Evolutionary conservation across 305 asterid species (phyloP).

Genomic region (Stenogyne calaminthoides): DNA sequence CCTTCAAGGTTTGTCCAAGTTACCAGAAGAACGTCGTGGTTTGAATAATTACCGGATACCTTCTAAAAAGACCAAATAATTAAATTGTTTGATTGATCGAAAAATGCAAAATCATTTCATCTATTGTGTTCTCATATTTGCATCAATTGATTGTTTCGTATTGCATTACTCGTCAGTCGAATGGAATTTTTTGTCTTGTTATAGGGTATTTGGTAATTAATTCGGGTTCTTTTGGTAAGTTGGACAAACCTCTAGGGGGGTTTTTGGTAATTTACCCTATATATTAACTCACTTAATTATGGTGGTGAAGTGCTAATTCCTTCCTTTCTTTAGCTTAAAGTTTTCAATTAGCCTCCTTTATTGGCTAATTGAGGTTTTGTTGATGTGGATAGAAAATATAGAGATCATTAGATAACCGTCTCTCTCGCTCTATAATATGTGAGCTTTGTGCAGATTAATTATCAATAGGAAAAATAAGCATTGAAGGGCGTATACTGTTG

Average conservation of each 20-base stretch:
- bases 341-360: not conserved
- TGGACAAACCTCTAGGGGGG: not conserved
- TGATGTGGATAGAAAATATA: conserved; percentile 1
- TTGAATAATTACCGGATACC: not conserved
- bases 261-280: not conserved
- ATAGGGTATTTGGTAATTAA: not conserved
- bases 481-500: not conserved
- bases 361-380: not conserved
- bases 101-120: not conserved
- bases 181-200: not conserved
- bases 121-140: too few relatives aligned
- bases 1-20: not conserved
- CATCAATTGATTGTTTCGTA: not conserved
- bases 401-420: not conserved
- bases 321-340: not conserved
- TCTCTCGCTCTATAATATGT: not conserved
- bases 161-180: not conserved
- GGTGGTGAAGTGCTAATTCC: not conserved
- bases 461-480: not conserved
- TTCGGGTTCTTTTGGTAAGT: not conserved
- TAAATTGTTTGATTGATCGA: not conserved
- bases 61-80: not conserved
- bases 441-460: not conserved
- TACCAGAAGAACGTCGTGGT: not conserved
- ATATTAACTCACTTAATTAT: not conserved